These are phyloP conservation scores for Candida albicans DNA, from an alignment of 1,139 yeast genomes.

Conservation along the genomic window DNA sequence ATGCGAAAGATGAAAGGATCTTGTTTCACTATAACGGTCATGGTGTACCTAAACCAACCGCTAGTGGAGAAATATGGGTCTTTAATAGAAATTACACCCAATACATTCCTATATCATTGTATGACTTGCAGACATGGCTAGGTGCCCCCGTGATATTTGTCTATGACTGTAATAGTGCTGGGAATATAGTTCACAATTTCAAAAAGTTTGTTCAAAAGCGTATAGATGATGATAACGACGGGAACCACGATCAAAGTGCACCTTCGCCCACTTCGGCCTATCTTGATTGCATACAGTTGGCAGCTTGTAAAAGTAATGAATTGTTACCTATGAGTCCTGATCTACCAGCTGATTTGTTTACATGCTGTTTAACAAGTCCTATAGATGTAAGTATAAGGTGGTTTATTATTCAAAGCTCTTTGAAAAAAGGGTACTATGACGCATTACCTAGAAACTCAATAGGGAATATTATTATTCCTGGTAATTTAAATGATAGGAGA, in stretches of 20 bases:
- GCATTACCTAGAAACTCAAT: slow-evolving; percentile 50
- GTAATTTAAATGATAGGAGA: slow-evolving; percentile 85
- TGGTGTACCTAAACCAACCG: slow-evolving; percentile 97
- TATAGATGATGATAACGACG: slow-evolving; percentile 81
- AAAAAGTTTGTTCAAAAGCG: slow-evolving; percentile 89
- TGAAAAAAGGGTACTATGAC: slow-evolving; percentile 63
- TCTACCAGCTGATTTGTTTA: slow-evolving; percentile 92
- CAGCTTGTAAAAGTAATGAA: slow-evolving; percentile 89
- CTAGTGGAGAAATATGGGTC: slow-evolving; percentile 98
- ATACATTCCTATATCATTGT: slow-evolving; percentile 90
- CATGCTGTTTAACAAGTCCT: slow-evolving; percentile 94
- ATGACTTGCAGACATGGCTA: slow-evolving; percentile 93
- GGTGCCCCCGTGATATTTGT: slow-evolving; percentile 98
- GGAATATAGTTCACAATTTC: slow-evolving; percentile 87
- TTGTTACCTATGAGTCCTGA: slow-evolving; percentile 91
- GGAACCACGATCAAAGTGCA: slow-evolving; percentile 62
- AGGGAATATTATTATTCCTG: slow-evolving; percentile 77
- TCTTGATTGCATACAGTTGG: slow-evolving; percentile 87
- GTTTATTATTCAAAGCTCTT: slow-evolving; percentile 83
- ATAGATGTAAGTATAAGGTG: slow-evolving; percentile 91
- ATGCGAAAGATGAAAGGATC: slow-evolving; percentile 88
- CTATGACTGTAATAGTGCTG: slow-evolving; percentile 94
- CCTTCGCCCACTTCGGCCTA: slow-evolving; percentile 71
- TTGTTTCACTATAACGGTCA: slow-evolving; percentile 96
- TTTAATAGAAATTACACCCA: slow-evolving; percentile 96